Conservation (phyloP, 1,139 yeast species). For the Blastobotrys elegans region DNA sequence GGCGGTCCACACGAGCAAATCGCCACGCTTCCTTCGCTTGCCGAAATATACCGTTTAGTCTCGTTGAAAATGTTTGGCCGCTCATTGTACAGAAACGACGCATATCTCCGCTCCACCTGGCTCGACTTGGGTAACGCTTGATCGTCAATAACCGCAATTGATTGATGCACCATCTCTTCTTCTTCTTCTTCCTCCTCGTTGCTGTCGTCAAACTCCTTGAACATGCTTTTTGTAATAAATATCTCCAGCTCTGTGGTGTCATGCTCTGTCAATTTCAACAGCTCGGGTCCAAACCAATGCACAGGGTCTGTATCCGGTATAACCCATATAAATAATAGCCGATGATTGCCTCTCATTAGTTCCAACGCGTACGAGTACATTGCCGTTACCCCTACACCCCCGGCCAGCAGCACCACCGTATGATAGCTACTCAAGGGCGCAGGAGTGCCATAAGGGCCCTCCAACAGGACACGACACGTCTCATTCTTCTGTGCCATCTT, state of each 20-base stretch:
- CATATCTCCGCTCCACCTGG: background rate
- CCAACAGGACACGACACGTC: slow-evolving; percentile 39
- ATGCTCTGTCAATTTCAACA: background rate
- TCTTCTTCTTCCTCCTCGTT: background rate
- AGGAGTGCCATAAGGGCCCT: slow-evolving; percentile 55
- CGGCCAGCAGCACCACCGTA: slow-evolving; percentile 47
- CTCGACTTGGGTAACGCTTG: background rate
- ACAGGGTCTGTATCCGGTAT: slow-evolving; percentile 43
- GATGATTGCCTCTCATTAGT: slow-evolving; percentile 23
- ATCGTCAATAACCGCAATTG: background rate
- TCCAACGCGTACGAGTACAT: slow-evolving; percentile 25
- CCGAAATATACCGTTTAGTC: slow-evolving; percentile 36
- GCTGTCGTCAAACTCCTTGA: background rate
- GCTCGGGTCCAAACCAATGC: slow-evolving; percentile 41
- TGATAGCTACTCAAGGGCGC: slow-evolving; percentile 49
- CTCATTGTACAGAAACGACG: slow-evolving; percentile 29
- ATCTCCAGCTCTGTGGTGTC: slow-evolving; percentile 2
- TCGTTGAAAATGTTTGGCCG: slow-evolving; percentile 42
- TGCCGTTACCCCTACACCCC: slow-evolving; percentile 70
- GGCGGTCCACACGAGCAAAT: slow-evolving; percentile 45
- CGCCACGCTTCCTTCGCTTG: slow-evolving; percentile 33
- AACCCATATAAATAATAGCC: slow-evolving; percentile 47
- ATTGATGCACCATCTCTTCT: background rate
- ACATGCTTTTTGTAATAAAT: background rate
- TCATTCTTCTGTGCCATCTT: background rate